Base-by-base conservation (phyloP, 2,329 filamentous ascomycete genomes). In the Verticillium longisporum region DNA sequence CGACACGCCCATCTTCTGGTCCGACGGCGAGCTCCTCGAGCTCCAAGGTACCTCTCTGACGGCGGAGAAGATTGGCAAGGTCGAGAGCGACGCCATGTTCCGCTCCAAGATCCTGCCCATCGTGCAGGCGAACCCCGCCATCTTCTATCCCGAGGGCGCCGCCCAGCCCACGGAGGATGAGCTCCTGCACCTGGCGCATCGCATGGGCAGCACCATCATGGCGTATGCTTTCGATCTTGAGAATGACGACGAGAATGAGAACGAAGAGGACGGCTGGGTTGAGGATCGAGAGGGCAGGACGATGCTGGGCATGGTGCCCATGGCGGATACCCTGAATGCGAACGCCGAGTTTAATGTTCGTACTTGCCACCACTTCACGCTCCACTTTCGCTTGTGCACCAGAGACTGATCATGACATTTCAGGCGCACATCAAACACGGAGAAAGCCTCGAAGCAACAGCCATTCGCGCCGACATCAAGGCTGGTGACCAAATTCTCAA, bases 1-100 rank as follows among this genome's bases (percentile, higher is more conserved):
- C 70, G 85, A 95, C 72, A 96, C 91, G 2, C 83, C 94, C 65
- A 97, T 97, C 90, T 97, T 93, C 76, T 97, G 93, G 93, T 78
- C 83, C 1, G 77, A 82, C 0, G 75, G 78, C 1, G 92, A 97
- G 72, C 79, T 97, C 2, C 75, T 78, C 0, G 81, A 88, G 68
- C 83, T 97, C 9, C 88, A 94, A 74, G 90, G 88, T 18, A 93
- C 90, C 70, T 84, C 90, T 1, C 84, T 95, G n/a, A 72, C 87
- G 3, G 75, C 83, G 63, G 57, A 54, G 31, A 94, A 92, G 71
- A 89, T 97, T 65, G 92, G 92, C 56, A 90, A 86, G 66, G 78
- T 83, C 4, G 80, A 84, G 60, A 91, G 92, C 2, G 88, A 96
- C 62, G 75, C 82, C 53, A 86, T 86, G 72, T 92, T 96, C 69